These are phyloP conservation scores for Bassia scoparia DNA, from an alignment of 148 eudicot species.

Conservation along the genomic window DNA sequence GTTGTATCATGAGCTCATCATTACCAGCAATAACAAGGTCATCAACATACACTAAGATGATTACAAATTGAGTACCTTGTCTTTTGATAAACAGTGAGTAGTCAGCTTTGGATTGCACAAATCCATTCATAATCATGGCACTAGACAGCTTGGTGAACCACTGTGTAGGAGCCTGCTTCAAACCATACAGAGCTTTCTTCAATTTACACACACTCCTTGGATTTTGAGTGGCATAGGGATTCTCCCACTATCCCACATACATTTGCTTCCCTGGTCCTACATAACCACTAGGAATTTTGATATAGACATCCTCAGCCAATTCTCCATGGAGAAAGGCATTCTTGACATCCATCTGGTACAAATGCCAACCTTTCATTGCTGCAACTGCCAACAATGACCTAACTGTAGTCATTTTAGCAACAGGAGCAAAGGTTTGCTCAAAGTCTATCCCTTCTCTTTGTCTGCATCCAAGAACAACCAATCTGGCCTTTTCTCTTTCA, in stretches of 20 bases:
- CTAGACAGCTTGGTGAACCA: not conserved
- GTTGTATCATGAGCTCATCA: not conserved
- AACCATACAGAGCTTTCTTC: too few relatives aligned
- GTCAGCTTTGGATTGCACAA: not conserved
- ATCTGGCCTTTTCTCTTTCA: too few relatives aligned
- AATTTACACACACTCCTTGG: not conserved
- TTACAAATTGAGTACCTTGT: too few relatives aligned
- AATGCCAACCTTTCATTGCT: too few relatives aligned
- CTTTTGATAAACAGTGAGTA: too few relatives aligned
- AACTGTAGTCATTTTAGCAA: too few relatives aligned
- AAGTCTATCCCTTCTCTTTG: too few relatives aligned
- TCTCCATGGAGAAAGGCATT: not conserved
- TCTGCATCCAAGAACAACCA: too few relatives aligned
- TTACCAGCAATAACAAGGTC: not conserved
- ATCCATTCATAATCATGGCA: not conserved
- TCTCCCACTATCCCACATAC: too few relatives aligned
- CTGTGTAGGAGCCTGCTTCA: not conserved
- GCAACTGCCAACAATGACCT: too few relatives aligned
- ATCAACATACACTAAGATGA: not conserved
- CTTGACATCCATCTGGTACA: too few relatives aligned
- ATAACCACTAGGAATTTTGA: not conserved
- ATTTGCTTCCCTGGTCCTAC: not conserved
- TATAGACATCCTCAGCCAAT: not conserved
- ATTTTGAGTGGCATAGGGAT: not conserved
- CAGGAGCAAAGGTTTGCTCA: too few relatives aligned